These are phyloP conservation scores for Plasmopara halstedii DNA, from an alignment of 352 stramenopile species.

Conservation along the genomic window DNA sequence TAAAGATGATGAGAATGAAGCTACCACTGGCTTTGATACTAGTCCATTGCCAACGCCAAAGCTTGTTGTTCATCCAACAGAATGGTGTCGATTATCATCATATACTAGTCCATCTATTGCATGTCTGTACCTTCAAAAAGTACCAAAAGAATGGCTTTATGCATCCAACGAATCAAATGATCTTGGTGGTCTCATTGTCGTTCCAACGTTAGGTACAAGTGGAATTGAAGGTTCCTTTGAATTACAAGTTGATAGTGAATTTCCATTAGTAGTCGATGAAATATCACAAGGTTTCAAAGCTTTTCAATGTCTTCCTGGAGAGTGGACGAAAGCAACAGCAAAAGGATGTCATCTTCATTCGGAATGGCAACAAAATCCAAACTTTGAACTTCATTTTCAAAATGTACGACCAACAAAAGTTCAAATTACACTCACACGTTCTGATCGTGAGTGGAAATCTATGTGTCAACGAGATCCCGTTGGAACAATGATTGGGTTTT, in stretches of 20 bases:
- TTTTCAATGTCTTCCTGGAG: conserved; percentile 67
- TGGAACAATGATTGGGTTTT: conserved; percentile 88
- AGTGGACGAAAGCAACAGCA: conserved; percentile 61
- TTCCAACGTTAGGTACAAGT: conserved; percentile 70
- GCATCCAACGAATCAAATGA: conserved; percentile 8
- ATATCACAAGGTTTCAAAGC: conserved; percentile 40
- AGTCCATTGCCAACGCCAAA: conserved; percentile 39
- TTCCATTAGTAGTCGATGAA: conserved; percentile 54
- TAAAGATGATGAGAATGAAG: conserved; percentile 6
- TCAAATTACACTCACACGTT: conserved; percentile 71
- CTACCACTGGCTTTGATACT: background rate
- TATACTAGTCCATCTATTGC: conserved; percentile 45
- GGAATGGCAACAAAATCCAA: conserved; percentile 86
- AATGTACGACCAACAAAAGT: conserved; percentile 59
- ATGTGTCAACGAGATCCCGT: conserved; percentile 81
- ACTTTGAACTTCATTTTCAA: conserved; percentile 71
- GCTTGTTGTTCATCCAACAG: conserved; percentile 63
- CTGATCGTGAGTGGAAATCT: conserved; percentile 73
- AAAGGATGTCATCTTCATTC: conserved; percentile 73
- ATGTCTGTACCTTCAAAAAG: conserved; percentile 56
- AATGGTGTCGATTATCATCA: conserved; percentile 62
- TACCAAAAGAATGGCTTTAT: conserved; percentile 58
- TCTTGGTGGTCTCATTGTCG: conserved; percentile 48
- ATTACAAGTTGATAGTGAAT: conserved; percentile 82
- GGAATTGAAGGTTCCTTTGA: conserved; percentile 69